Percentiles rank a stretch among this genome's conserved stretches.
Evolutionary conservation across 163 green algal species (phyloP).

Genomic region (Chlorella variabilis): DNA sequence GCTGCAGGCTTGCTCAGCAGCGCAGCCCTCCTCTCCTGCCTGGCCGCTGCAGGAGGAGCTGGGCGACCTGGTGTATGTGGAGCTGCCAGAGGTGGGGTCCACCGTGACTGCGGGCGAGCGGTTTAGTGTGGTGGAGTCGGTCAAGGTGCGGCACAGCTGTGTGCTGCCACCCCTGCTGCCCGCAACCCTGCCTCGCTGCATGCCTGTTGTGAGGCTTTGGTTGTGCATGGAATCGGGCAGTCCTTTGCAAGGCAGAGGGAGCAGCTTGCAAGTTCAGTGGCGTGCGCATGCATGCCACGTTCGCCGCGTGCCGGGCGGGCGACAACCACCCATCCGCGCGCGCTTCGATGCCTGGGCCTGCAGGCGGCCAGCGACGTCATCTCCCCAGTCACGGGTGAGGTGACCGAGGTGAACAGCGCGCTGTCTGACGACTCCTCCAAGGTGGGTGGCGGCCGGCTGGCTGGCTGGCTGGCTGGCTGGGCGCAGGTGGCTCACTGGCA

Average conservation of each 20-base stretch:
- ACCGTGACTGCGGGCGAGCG: slow-evolving; percentile 81
- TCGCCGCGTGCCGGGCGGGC: too few species aligned
- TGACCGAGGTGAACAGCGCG: slow-evolving; percentile 87
- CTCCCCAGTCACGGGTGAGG: slow-evolving; percentile 88
- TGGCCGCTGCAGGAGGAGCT: slow-evolving; percentile 89
- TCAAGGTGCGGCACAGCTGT: slow-evolving; percentile 79
- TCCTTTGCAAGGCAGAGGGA: too few species aligned
- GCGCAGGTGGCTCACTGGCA: neutral
- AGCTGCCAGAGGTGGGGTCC: slow-evolving; percentile 94
- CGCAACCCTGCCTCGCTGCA: neutral
- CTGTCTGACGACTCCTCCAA: slow-evolving; percentile 83
- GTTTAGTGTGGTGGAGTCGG: slow-evolving; percentile 98
- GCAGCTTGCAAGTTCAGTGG: too few species aligned
- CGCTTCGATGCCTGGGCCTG: neutral
- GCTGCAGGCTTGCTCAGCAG: neutral
- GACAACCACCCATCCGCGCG: too few species aligned
- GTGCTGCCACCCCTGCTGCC: neutral
- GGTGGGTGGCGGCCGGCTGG: slow-evolving; percentile 46
- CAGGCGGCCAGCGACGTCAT: slow-evolving; percentile 97
- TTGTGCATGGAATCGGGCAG: neutral
- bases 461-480: too few species aligned
- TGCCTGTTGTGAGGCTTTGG: neutral
- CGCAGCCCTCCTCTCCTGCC: neutral
- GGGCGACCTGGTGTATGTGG: slow-evolving; percentile 98
- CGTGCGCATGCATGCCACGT: too few species aligned